A percentile compares a stretch with the other conserved stretches of the same genome.
Evolutionary conservation across 768 basidiomycete species (phyloP).

Genomic region (Boletus sp.): DNA sequence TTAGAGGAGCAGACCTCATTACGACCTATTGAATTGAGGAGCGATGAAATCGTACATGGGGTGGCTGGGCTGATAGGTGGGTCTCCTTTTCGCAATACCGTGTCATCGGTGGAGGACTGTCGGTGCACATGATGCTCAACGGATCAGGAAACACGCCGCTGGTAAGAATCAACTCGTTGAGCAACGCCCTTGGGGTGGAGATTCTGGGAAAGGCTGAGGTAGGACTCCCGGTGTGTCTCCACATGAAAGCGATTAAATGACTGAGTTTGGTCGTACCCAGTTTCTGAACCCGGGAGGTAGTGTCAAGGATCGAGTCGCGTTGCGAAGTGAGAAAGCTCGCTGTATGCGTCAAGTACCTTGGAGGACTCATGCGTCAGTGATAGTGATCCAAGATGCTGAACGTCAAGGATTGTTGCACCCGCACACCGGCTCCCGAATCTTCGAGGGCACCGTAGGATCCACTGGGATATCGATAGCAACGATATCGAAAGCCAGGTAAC

Average conservation of each 20-base stretch:
- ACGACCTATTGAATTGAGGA: constrained; percentile 68
- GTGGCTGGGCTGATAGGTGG: constrained; percentile 84
- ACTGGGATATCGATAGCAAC: constrained; percentile 97
- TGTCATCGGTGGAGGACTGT: not conserved
- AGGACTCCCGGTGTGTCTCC: constrained; percentile 1
- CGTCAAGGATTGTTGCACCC: constrained; percentile 77
- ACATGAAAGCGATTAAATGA: not conserved
- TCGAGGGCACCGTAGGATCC: constrained; percentile 95
- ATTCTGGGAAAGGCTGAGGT: constrained; percentile 97
- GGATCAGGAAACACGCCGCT: constrained; percentile 88
- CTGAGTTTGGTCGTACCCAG: constrained; percentile 56
- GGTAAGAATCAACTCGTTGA: constrained; percentile 87
- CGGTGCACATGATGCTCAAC: not conserved
- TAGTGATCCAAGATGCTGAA: constrained; percentile 96
- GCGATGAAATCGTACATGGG: constrained; percentile 77
- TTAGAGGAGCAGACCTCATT: constrained; percentile 32
- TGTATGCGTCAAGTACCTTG: not conserved
- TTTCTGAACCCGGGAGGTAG: constrained; percentile 97
- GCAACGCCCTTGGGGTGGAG: constrained; percentile 87
- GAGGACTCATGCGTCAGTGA: not conserved
- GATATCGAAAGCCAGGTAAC: constrained; percentile 81
- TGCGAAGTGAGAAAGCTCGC: constrained; percentile 62
- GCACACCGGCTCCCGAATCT: constrained; percentile 86
- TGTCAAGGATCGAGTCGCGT: constrained; percentile 95
- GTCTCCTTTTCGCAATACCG: constrained; percentile 12